A percentile compares a stretch with the other conserved stretches of the same genome.
phyloP scores from a whole-genome alignment of 805 yeast genomes.

The Suhomyces prunicola region DNA sequence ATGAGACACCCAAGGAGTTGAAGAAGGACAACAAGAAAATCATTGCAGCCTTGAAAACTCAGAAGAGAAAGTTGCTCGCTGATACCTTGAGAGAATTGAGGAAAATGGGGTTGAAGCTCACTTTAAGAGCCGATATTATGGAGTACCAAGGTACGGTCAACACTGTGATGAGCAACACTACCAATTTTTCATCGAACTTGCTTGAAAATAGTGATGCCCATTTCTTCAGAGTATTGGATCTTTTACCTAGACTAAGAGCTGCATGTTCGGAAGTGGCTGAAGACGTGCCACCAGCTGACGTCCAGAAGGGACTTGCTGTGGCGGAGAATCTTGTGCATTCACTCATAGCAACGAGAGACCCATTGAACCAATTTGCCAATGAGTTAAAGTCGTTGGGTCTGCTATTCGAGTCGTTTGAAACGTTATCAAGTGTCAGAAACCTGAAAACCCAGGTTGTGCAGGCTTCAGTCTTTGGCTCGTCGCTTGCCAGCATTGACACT shows the following conservation, averaged over 20 bases:
- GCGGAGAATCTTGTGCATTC: constrained; percentile 66
- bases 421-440: constrained; percentile 11
- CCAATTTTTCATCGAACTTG: constrained; percentile 36
- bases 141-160: constrained; percentile 61
- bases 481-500: constrained; percentile 13
- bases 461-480: constrained; percentile 17
- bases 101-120: constrained; percentile 70
- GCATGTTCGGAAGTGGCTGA: constrained; percentile 58
- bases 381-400: constrained; percentile 15
- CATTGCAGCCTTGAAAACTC: constrained; percentile 70
- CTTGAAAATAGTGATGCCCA: constrained; percentile 45
- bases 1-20: constrained; percentile 71
- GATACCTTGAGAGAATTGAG: constrained; percentile 72
- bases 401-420: constrained; percentile 12
- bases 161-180: constrained; percentile 54
- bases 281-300: constrained; percentile 73
- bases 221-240: constrained; percentile 70
- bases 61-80: constrained; percentile 74
- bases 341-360: constrained; percentile 51
- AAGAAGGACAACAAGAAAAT: constrained; percentile 72
- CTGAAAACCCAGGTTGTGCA: constrained; percentile 9
- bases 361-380: constrained; percentile 35
- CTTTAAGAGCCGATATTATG: constrained; percentile 63
- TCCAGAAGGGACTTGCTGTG: constrained; percentile 73
- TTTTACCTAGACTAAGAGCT: constrained; percentile 75